Evolutionary conservation across 306 rosid genomes (phyloP), one percentile per base, ranked within the genome.

Genomic region (Cercis canadensis): DNA sequence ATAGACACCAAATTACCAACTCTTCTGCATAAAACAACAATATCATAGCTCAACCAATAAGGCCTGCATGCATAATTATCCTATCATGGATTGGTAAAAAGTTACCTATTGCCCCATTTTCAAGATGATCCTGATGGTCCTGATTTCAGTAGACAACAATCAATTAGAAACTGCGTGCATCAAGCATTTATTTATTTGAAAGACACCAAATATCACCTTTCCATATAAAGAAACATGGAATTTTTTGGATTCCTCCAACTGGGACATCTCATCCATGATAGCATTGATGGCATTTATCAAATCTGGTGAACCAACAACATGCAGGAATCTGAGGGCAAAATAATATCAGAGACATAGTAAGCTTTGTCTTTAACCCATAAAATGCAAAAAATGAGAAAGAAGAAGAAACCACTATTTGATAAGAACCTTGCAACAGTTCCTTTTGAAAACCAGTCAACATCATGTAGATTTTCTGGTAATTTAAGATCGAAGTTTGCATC

Each of bases 161-260:
- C 64, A 65, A 70, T 73, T 15, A 78, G 64, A 65, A 81, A 58
- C 67, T 18, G 62, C 5, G 67, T 55, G 77, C 12, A 65, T 55
- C 34, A 7, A 56, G 73, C 33, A 78, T 58, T 47, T 65, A 65
- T 47, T 62, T 56, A 49, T 40, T 5, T 55, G 44, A 80, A 18
- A 63, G 78, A 74, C 65, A 19, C 40, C 66, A 19, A 53, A 55
- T 58, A 82, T 76, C 79, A 94, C 98, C 98, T 90, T 82, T 65
- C 84, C 95, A 61, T 94, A 85, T 73, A 94, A 83, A 76, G 95
- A 87, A 79, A 83, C 77, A 80, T 90, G 98, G 75, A 94, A 90
- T 36, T 73, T 89, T 78, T 69, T 94, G 41, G 97, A 77, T 58
- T 90, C 97, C 83, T 90, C 95, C 85, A 94, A 85, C 57, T 83